A percentile compares a stretch with the other conserved stretches of the same genome.
Conservation (phyloP, 805 yeast species). For the Nakazawaea wyomingensis region DNA sequence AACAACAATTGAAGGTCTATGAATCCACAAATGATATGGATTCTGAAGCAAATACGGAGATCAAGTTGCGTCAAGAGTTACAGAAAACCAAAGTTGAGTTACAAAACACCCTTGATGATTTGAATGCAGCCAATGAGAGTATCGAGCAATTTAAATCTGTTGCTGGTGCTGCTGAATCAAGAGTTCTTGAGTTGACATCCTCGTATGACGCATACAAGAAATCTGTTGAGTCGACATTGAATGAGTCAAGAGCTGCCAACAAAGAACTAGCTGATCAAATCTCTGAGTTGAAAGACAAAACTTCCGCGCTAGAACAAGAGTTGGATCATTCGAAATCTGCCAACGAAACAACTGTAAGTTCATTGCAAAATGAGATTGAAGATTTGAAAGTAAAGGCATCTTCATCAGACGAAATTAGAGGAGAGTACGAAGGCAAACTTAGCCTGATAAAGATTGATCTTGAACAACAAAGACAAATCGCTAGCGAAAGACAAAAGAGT, state of each 20-base stretch:
- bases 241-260: conserved; percentile 12
- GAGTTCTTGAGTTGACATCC: conserved; percentile 48
- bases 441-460: conserved; percentile 30
- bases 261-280: conserved; percentile 15
- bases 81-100: conserved; percentile 28
- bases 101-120: conserved; percentile 45
- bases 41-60: conserved; percentile 21
- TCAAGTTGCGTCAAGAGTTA: conserved; percentile 18
- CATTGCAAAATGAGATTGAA: conserved; percentile 14
- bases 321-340: conserved; percentile 20
- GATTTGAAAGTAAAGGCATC: conserved; percentile 17
- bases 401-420: conserved; percentile 22
- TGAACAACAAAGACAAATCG: conserved; percentile 39
- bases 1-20: conserved; percentile 24
- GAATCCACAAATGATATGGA: conserved; percentile 17
- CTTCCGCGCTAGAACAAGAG: conserved; percentile 20
- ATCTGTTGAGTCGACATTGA: conserved; percentile 5
- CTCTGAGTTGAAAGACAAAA: conserved; percentile 13
- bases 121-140: conserved; percentile 52
- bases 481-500: conserved; percentile 44
- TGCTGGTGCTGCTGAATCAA: conserved; percentile 61
- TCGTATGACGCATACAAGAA: conserved; percentile 44
- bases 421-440: conserved; percentile 26
- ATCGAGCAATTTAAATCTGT: conserved; percentile 58
- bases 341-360: neutral